A percentile compares a stretch with the other conserved stretches of the same genome.
Conservation (phyloP, 2,329 filamentous ascomycete species). For the Exophiala sp. region DNA sequence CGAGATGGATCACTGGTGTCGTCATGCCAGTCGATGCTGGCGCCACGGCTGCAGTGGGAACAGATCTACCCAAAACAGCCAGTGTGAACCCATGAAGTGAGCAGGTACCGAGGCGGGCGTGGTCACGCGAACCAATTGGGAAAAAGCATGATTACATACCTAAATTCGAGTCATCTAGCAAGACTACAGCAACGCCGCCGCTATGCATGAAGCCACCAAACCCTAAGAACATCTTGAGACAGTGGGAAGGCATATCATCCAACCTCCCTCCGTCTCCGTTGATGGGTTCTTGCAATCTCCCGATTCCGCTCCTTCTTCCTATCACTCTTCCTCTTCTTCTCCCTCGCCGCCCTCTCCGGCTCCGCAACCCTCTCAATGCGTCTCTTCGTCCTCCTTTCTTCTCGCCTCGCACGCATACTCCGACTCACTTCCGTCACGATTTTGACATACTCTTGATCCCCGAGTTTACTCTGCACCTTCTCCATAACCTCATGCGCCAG, state of each 20-base stretch:
- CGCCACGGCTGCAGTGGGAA: slow-evolving; percentile 42
- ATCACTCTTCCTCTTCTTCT: slow-evolving; percentile 80
- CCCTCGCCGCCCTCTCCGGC: slow-evolving; percentile 72
- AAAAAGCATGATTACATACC: background rate
- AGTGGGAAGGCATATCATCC: slow-evolving; percentile 43
- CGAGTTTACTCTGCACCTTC: slow-evolving; percentile 77
- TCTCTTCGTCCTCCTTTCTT: slow-evolving; percentile 75
- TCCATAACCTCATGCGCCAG: slow-evolving; percentile 76
- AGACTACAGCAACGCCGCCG: background rate
- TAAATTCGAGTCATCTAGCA: too few species aligned
- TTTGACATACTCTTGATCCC: slow-evolving; percentile 73
- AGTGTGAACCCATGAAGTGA: slow-evolving; percentile 33
- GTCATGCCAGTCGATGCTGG: slow-evolving; percentile 50
- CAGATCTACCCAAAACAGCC: slow-evolving; percentile 39
- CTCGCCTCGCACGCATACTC: slow-evolving; percentile 66
- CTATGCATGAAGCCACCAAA: background rate
- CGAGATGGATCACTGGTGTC: slow-evolving; percentile 51
- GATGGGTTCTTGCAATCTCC: slow-evolving; percentile 64
- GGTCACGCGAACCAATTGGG: too few species aligned
- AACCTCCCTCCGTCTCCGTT: slow-evolving; percentile 55
- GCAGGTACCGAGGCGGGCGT: background rate
- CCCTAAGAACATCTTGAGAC: background rate
- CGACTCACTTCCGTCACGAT: slow-evolving; percentile 70
- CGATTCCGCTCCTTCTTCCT: slow-evolving; percentile 80
- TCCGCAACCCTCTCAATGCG: slow-evolving; percentile 81